Conservation (phyloP, 2,329 filamentous ascomycete species). For the Sclerotinia sclerotiorum region DNA sequence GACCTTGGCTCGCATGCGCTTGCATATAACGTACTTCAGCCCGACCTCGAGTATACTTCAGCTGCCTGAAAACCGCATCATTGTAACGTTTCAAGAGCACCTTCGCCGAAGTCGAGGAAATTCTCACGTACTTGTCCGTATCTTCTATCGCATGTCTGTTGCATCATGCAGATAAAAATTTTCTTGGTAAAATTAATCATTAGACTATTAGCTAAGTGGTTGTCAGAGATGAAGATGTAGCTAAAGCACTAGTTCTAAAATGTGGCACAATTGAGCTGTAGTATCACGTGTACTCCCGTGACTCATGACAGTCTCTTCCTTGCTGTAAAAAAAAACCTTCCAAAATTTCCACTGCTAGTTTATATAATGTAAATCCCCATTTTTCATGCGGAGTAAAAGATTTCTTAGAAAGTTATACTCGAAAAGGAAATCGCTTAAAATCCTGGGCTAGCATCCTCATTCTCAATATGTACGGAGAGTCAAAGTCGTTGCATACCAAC, state of each 20-base stretch:
- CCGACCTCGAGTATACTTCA: neutral
- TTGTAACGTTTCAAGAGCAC: neutral
- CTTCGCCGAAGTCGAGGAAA: neutral
- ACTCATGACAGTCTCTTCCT: neutral
- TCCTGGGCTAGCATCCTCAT: too few species aligned
- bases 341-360: neutral
- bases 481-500: constrained; percentile 21
- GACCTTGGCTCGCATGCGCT: neutral
- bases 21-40: neutral
- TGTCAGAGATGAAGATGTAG: neutral
- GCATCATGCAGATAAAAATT: neutral
- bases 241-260: neutral
- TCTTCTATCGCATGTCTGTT: accelerated
- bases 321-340: neutral
- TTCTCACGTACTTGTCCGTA: too few species aligned
- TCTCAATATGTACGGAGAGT: neutral
- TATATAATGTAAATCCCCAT: neutral
- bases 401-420: neutral
- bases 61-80: neutral
- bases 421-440: neutral
- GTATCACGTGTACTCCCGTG: neutral
- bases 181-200: neutral
- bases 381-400: too few species aligned
- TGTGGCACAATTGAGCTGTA: neutral
- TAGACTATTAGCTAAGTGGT: neutral